Evolutionary conservation across 768 basidiomycete genomes (phyloP).

Genomic region (Collybia sp.): DNA sequence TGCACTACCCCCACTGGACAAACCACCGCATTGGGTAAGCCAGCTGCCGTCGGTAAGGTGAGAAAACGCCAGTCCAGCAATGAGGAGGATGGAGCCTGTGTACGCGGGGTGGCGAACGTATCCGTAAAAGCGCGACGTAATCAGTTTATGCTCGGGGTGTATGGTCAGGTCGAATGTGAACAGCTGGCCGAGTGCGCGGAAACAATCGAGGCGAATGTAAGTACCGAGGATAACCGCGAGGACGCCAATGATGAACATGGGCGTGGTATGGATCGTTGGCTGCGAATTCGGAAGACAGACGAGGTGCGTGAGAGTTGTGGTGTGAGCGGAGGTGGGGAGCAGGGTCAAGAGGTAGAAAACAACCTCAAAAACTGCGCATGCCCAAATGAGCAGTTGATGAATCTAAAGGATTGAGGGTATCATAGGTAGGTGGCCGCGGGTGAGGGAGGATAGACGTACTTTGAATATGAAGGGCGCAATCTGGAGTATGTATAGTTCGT

Average conservation of each 20-base stretch:
- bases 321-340: constrained; percentile 25
- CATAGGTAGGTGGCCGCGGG: background rate
- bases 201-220: constrained; percentile 45
- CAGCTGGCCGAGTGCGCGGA: constrained; percentile 15
- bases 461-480: constrained; percentile 55
- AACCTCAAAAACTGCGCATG: constrained; percentile 46
- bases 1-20: constrained; percentile 16
- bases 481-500: constrained; percentile 46
- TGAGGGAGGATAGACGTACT: constrained; percentile 22
- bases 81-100: constrained; percentile 46
- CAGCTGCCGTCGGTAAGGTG: constrained; percentile 44
- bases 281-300: constrained; percentile 20
- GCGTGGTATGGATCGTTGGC: constrained; percentile 27
- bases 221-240: constrained; percentile 36
- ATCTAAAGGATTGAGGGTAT: constrained; percentile 23
- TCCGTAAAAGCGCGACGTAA: constrained; percentile 45
- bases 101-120: constrained; percentile 55
- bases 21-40: constrained; percentile 38
- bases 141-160: constrained; percentile 44
- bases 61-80: constrained; percentile 40
- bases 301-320: constrained; percentile 23
- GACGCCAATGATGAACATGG: constrained; percentile 41
- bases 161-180: constrained; percentile 60
- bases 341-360: constrained; percentile 31
- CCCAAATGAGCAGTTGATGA: constrained; percentile 45